Conservation (phyloP, 768 basidiomycete species). For the Psilocybe cyanescens region DNA sequence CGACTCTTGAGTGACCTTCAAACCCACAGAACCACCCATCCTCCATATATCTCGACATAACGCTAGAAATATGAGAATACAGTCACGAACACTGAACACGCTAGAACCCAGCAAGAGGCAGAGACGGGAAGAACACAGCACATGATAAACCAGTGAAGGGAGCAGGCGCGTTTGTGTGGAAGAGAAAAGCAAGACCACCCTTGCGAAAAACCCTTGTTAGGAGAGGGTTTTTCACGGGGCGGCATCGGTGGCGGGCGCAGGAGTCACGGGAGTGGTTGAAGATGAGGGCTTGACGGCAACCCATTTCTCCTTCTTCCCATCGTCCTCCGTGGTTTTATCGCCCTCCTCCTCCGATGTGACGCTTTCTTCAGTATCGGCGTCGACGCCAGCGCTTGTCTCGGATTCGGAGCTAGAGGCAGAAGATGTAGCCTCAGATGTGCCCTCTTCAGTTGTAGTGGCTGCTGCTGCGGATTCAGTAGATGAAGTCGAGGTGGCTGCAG, state of each 20-base stretch:
- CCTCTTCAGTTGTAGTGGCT: slow-evolving; percentile 27
- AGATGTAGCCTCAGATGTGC: slow-evolving; percentile 30
- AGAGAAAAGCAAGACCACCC: neutral
- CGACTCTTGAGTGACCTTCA: slow-evolving; percentile 1
- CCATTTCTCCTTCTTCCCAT: slow-evolving; percentile 70
- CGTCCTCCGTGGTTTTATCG: slow-evolving; percentile 44
- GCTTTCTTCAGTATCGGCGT: slow-evolving; percentile 79
- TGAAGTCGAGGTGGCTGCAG: slow-evolving; percentile 32
- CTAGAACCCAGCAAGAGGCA: slow-evolving; percentile 22
- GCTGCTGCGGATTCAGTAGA: slow-evolving; percentile 39
- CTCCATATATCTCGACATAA: slow-evolving; percentile 8
- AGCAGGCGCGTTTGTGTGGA: slow-evolving; percentile 2
- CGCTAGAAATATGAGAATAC: slow-evolving; percentile 13
- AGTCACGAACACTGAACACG: slow-evolving; percentile 22
- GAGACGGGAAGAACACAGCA: slow-evolving; percentile 23
- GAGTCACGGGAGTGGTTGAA: slow-evolving; percentile 19
- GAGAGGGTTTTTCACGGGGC: slow-evolving; percentile 15
- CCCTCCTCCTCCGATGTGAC: slow-evolving; percentile 75
- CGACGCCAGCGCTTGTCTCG: slow-evolving; percentile 62
- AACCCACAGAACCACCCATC: slow-evolving; percentile 3
- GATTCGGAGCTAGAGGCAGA: slow-evolving; percentile 59
- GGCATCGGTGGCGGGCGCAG: slow-evolving; percentile 25
- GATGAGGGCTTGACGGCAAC: slow-evolving; percentile 63
- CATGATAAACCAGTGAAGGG: slow-evolving; percentile 17
- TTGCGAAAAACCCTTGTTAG: slow-evolving; percentile 1